phyloP scores from a whole-genome alignment of 2,329 filamentous ascomycete species.

The Pestalotiopsis sp. region DNA sequence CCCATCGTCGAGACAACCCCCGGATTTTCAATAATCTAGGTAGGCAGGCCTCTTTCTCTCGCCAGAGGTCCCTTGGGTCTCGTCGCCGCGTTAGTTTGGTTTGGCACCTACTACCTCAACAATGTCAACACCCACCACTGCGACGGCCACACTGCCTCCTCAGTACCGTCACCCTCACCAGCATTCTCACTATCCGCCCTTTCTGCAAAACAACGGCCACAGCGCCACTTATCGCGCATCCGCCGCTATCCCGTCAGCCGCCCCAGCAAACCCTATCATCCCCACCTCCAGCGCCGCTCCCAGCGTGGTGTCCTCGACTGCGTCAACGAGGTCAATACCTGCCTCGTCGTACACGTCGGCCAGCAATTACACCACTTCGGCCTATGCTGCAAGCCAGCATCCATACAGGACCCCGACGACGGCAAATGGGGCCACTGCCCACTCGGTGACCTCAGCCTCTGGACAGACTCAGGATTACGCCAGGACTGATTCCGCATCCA shows the following conservation, averaged over 20 bases:
- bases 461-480: slow-evolving; percentile 29
- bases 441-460: slow-evolving; percentile 31
- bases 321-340: slow-evolving; percentile 24
- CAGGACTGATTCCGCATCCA: slow-evolving; percentile 28
- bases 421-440: slow-evolving; percentile 38
- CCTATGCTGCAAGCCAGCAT: slow-evolving; percentile 22
- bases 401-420: slow-evolving; percentile 12
- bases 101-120: slow-evolving; percentile 20
- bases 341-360: slow-evolving; percentile 28
- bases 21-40: slow-evolving; percentile 9
- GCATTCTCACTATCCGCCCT: slow-evolving; percentile 44
- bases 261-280: slow-evolving; percentile 36
- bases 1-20: neutral
- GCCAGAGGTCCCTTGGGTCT: neutral
- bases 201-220: slow-evolving; percentile 30
- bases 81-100: neutral
- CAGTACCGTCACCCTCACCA: slow-evolving; percentile 64
- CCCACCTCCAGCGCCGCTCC: slow-evolving; percentile 39
- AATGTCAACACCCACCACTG: slow-evolving; percentile 84
- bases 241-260: slow-evolving; percentile 20
- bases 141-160: slow-evolving; percentile 71
- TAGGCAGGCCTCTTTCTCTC: neutral
- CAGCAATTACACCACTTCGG: slow-evolving; percentile 25
- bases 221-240: slow-evolving; percentile 48
- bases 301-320: slow-evolving; percentile 1